Evolutionary conservation across 2,329 filamentous ascomycete genomes (phyloP).

Genomic region (Neofusicoccum cordaticola): DNA sequence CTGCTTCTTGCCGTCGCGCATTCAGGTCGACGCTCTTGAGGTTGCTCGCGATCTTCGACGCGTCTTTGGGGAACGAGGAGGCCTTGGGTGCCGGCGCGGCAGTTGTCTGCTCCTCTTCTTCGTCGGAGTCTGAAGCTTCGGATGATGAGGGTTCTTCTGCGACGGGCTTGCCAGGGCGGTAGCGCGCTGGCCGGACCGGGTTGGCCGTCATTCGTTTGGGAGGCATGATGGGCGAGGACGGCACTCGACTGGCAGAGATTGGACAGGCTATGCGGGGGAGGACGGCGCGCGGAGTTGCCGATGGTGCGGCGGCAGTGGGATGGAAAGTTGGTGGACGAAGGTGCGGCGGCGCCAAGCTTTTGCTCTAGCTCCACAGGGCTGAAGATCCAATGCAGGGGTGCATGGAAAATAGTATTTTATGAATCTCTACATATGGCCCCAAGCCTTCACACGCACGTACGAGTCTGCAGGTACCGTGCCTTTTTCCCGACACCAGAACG

Average conservation of each 20-base stretch:
- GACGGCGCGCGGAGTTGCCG: background rate
- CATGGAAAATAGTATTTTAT: background rate
- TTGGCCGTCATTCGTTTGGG: constrained; percentile 93
- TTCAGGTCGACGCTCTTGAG: constrained; percentile 44
- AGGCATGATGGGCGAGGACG: constrained; percentile 49
- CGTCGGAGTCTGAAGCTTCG: constrained; percentile 52
- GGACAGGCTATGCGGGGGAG: background rate
- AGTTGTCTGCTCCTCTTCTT: constrained; percentile 32
- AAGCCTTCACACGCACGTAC: no score
- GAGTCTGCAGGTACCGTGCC: no score
- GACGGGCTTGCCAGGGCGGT: constrained; percentile 78
- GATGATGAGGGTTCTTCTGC: constrained; percentile 45
- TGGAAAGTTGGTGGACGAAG: background rate
- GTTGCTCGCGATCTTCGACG: constrained; percentile 39
- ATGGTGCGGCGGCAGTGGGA: background rate
- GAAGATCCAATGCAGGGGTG: background rate
- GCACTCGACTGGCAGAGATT: background rate
- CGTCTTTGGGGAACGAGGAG: constrained; percentile 47
- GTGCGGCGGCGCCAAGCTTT: constrained; percentile 12
- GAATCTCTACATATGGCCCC: background rate
- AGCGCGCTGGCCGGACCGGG: constrained; percentile 73
- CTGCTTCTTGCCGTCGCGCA: constrained; percentile 28
- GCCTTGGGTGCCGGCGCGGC: constrained; percentile 40
- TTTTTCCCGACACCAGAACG: background rate
- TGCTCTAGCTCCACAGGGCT: constrained; percentile 8